A percentile compares a stretch with the other conserved stretches of the same genome.
Evolutionary conservation across 495 filamentous ascomycete genomes (phyloP).

Genomic region (Apodospora peruviana): DNA sequence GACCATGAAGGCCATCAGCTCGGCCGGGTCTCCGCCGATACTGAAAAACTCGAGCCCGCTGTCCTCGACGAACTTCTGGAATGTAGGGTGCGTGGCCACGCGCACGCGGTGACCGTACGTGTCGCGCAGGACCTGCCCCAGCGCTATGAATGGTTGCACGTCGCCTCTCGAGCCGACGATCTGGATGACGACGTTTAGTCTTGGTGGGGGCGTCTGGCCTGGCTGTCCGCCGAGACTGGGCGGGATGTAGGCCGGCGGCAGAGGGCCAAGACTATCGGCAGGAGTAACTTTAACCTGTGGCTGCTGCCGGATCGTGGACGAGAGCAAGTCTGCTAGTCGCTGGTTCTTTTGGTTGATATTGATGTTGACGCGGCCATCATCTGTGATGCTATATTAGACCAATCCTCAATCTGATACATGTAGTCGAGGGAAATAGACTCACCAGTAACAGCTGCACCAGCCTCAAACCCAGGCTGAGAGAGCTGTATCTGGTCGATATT

Average conservation of each 20-base stretch:
- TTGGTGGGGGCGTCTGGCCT: conserved; percentile 50
- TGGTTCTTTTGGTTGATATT: conserved; percentile 62
- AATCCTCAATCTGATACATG: background rate
- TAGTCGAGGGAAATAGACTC: conserved; percentile 2
- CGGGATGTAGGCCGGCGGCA: conserved; percentile 57
- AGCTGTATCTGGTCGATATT: conserved; percentile 40
- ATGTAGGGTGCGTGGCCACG: conserved; percentile 63
- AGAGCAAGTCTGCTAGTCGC: conserved; percentile 59
- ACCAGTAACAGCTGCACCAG: conserved; percentile 41
- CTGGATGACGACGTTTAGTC: conserved; percentile 71
- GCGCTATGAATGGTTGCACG: conserved; percentile 69
- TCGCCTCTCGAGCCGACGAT: conserved; percentile 73
- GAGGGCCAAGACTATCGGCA: conserved; percentile 24
- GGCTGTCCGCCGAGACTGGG: conserved; percentile 53
- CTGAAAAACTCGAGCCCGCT: conserved; percentile 66
- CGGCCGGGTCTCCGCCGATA: conserved; percentile 65
- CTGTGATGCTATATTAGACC: conserved; percentile 25
- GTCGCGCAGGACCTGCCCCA: conserved; percentile 64
- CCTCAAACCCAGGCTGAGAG: conserved; percentile 43
- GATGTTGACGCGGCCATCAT: conserved; percentile 70
- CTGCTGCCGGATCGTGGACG: conserved; percentile 58
- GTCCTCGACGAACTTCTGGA: conserved; percentile 61
- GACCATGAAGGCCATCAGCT: conserved; percentile 79
- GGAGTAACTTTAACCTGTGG: conserved; percentile 36
- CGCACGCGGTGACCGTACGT: conserved; percentile 65